Conservation (phyloP, 768 basidiomycete species). For the Boletus rubroflammeus region DNA sequence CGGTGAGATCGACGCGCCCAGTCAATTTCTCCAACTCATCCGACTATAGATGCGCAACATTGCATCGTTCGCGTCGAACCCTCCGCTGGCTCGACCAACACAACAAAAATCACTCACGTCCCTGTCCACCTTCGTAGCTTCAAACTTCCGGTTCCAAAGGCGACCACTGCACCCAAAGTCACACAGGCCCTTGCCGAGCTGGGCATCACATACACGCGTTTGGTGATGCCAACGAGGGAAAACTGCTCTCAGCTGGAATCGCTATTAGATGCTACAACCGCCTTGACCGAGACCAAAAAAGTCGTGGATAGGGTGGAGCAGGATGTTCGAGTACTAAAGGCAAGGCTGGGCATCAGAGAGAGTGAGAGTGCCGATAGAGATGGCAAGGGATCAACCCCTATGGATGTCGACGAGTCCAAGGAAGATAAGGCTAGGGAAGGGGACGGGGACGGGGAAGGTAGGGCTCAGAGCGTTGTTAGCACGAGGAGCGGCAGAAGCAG, state of each 20-base stretch:
- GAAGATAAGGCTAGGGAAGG: slow-evolving; percentile 28
- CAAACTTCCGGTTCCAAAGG: slow-evolving; percentile 79
- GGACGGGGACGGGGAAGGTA: slow-evolving; percentile 50
- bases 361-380: slow-evolving; percentile 41
- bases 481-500: slow-evolving; percentile 51
- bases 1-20: slow-evolving; percentile 39
- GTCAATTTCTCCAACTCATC: slow-evolving; percentile 15
- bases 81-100: slow-evolving; percentile 35
- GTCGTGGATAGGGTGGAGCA: slow-evolving; percentile 81
- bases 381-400: slow-evolving; percentile 39
- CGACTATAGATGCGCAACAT: slow-evolving; percentile 54
- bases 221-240: slow-evolving; percentile 93
- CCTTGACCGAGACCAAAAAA: slow-evolving; percentile 86
- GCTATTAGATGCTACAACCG: slow-evolving; percentile 65
- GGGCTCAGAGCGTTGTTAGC: slow-evolving; percentile 66
- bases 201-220: slow-evolving; percentile 62
- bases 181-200: slow-evolving; percentile 74
- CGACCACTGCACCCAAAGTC: slow-evolving; percentile 70
- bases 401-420: slow-evolving; percentile 50
- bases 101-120: slow-evolving; percentile 71
- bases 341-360: slow-evolving; percentile 52
- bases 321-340: slow-evolving; percentile 72
- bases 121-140: slow-evolving; percentile 84
- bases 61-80: slow-evolving; percentile 72
- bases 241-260: slow-evolving; percentile 73